A percentile compares a stretch with the other conserved stretches of the same genome.
phyloP scores from a whole-genome alignment of 305 asterid genomes.

The Fraxinus xanthoxyloides region DNA sequence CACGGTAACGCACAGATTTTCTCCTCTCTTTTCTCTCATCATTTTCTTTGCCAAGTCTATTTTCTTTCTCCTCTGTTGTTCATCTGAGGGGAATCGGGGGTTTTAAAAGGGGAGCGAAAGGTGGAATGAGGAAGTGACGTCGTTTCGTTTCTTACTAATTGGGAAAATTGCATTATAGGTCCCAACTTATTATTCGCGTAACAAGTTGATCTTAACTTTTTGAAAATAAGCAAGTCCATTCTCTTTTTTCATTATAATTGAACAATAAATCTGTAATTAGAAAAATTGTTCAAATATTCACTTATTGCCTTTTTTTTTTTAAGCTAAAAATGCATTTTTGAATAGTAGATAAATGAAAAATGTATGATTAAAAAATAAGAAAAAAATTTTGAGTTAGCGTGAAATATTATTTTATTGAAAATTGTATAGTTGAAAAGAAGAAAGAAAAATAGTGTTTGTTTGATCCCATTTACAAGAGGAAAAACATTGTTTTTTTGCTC shows the following conservation, averaged over 20 bases:
- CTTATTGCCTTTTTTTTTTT: too few relatives aligned
- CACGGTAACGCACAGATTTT: constrained; percentile 57
- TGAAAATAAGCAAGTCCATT: background rate
- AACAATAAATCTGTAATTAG: background rate
- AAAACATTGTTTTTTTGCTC: too few relatives aligned
- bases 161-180: background rate
- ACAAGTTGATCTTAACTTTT: background rate
- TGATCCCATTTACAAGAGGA: too few relatives aligned
- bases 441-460: too few relatives aligned
- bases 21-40: constrained; percentile 50
- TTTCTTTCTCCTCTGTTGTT: background rate
- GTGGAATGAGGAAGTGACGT: background rate
- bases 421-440: too few relatives aligned
- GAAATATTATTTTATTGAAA: too few relatives aligned
- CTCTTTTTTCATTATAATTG: background rate
- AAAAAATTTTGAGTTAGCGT: too few relatives aligned
- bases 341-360: too few relatives aligned
- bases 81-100: background rate
- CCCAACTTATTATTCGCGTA: background rate
- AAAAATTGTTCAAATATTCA: background rate
- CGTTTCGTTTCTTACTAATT: background rate
- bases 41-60: background rate
- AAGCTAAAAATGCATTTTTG: too few relatives aligned
- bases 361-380: too few relatives aligned
- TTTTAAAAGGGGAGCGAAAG: constrained; percentile 8